Base-by-base conservation (phyloP, 2,329 filamentous ascomycete species). In the Pseudomassariella vexata region DNA sequence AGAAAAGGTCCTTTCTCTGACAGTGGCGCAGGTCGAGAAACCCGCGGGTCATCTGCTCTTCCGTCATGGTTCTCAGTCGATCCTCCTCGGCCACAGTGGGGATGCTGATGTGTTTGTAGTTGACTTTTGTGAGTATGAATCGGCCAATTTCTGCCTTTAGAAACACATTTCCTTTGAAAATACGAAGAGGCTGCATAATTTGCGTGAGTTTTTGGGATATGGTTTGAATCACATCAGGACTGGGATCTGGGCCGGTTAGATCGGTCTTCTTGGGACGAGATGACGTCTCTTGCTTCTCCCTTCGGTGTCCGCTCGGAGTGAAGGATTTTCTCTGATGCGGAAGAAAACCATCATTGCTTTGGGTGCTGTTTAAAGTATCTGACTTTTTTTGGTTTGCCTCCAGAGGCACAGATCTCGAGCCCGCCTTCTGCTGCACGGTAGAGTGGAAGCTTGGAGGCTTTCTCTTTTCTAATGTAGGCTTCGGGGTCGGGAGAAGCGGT, bases 131-230 rank as follows among this genome's bases (percentile, higher is more conserved):
- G 9, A 40, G 27, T 9, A 36, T 16, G 9, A 40, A 26, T 14
- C 37, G 30, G 19, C 35, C 37, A 6, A 40, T 11, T 9, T 37
- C 28, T 6, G 31, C 37, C 23, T 35, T 34, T 9, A 40, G 15
- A 8, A 18, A 19, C 8, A 40, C 16, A 7, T 8, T 11, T 7
- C 37, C 37, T 22, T 31, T 26, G 17, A 34, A 35, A 8, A 37
- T 27, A 3, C 37, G 30, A 9, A 40, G 19, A 7, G 37, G 37
- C 9, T 37, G 27, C 11, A 40, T 10, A 9, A 35, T 29, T n/a
- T 28, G 9, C 6, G 15, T 16, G 4, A 40, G 24, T 19, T 23
- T 30, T 16, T 30, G 22, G 3, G 26, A 30, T 5, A 35, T 24
- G 9, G 19, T 35, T 14, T 24, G 21, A n/a, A 30, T 31, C 33